Evolutionary conservation across 768 basidiomycete genomes (phyloP).

Genomic region (Sistotremastrum suecicum): DNA sequence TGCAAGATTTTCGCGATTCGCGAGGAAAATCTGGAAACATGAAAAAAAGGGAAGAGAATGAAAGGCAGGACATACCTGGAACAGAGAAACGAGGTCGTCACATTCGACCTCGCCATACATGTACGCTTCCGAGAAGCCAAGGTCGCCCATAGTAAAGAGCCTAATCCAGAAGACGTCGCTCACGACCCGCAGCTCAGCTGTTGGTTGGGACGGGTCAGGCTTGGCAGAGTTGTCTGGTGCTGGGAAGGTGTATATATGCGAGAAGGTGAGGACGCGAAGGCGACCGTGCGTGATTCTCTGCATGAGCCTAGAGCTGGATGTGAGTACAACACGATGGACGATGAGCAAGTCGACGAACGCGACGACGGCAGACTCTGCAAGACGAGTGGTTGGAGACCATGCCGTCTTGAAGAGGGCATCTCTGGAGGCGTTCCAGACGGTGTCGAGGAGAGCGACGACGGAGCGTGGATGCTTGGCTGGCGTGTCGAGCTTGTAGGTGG

Average conservation of each 20-base stretch:
- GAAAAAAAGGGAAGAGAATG: background rate
- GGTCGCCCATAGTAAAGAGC: constrained; percentile 43
- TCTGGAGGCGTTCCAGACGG: constrained; percentile 25
- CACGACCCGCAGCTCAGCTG: constrained; percentile 33
- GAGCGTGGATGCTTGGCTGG: constrained; percentile 31
- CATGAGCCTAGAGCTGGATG: constrained; percentile 7
- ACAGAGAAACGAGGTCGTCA: constrained; percentile 47
- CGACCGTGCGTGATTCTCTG: constrained; percentile 32
- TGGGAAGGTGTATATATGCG: constrained; percentile 32
- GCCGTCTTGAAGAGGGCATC: constrained; percentile 29
- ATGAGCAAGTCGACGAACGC: constrained; percentile 20
- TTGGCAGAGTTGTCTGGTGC: constrained; percentile 7
- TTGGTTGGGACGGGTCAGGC: constrained; percentile 6
- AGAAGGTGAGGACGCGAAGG: constrained; percentile 31
- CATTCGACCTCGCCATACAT: constrained; percentile 69
- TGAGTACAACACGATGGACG: constrained; percentile 1
- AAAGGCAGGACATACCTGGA: constrained; percentile 30
- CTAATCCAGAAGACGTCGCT: constrained; percentile 47
- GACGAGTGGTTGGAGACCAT: constrained; percentile 27
- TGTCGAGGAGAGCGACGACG: constrained; percentile 26
- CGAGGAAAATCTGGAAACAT: constrained; percentile 42
- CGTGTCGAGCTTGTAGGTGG: constrained; percentile 24
- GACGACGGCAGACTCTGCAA: constrained; percentile 33
- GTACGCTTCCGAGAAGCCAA: constrained; percentile 65
- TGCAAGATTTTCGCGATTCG: constrained; percentile 35